phyloP scores from a whole-genome alignment of 2,329 filamentous ascomycete genomes.

The Colletotrichum neosansevieriae region DNA sequence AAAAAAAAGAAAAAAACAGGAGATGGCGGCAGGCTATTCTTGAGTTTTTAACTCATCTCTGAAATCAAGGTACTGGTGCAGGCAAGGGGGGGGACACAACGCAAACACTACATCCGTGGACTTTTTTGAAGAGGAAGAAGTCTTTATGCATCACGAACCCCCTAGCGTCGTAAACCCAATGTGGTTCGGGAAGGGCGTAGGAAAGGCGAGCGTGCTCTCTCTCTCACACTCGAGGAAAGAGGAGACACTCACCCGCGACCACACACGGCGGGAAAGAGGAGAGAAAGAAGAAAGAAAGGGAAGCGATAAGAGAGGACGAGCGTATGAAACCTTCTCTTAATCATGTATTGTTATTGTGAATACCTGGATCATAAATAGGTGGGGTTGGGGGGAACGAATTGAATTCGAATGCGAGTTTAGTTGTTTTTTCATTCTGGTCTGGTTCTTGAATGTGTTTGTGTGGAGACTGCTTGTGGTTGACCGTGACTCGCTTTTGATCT shows the following conservation, averaged over 20 bases:
- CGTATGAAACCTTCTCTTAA: conserved; percentile 30
- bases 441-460: background rate
- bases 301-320: conserved; percentile 27
- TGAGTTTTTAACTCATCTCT: too few relatives aligned
- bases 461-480: too few relatives aligned
- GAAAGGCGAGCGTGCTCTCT: background rate
- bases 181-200: background rate
- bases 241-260: too few relatives aligned
- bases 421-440: background rate
- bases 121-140: background rate
- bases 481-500: too few relatives aligned
- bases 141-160: background rate
- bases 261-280: background rate
- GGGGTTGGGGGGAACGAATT: conserved; percentile 17
- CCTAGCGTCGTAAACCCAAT: background rate
- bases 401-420: conserved; percentile 31
- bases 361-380: conserved; percentile 35
- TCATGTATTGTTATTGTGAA: conserved; percentile 41
- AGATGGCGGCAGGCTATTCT: too few relatives aligned
- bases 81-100: background rate
- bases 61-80: too few relatives aligned
- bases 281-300: background rate
- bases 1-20: too few relatives aligned
- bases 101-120: background rate
- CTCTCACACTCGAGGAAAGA: background rate